Evolutionary conservation across 2,329 filamentous ascomycete genomes (phyloP).

Genomic region (Microdochium paspali): DNA sequence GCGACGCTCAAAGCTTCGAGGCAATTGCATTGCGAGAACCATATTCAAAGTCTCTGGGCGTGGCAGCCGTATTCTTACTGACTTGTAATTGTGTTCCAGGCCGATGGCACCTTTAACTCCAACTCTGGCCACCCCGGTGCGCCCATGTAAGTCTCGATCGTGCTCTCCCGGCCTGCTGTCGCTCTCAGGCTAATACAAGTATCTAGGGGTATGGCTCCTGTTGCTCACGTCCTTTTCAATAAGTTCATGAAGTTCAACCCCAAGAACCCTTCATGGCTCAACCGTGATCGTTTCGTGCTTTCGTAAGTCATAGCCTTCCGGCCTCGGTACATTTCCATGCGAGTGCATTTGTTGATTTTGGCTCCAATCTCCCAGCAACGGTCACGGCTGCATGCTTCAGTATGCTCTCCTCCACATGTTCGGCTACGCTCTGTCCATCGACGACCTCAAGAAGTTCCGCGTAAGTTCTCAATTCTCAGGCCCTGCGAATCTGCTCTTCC

Average conservation of each 20-base stretch:
- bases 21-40: neutral
- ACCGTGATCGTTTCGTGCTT: conserved; percentile 97
- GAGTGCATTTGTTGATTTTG: neutral
- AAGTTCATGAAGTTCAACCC: conserved; percentile 99
- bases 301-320: conserved; percentile 59
- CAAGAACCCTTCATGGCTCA: conserved; percentile 94
- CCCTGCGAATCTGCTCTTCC: conserved; percentile 1
- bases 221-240: conserved; percentile 95
- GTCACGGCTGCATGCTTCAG: conserved; percentile 98
- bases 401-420: conserved; percentile 97
- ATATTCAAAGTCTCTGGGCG: neutral
- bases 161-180: neutral
- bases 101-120: conserved; percentile 91
- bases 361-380: conserved; percentile 55
- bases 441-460: conserved; percentile 94
- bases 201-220: conserved; percentile 74
- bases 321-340: neutral
- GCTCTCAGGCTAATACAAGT: conserved; percentile 1
- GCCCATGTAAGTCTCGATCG: conserved; percentile 60
- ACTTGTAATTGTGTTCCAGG: conserved; percentile 42
- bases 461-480: conserved; percentile 43
- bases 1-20: neutral
- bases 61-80: neutral
- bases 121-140: conserved; percentile 99
- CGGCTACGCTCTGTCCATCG: conserved; percentile 76